Conservation (phyloP, 2,329 filamentous ascomycete species). For the Apiospora marii region DNA sequence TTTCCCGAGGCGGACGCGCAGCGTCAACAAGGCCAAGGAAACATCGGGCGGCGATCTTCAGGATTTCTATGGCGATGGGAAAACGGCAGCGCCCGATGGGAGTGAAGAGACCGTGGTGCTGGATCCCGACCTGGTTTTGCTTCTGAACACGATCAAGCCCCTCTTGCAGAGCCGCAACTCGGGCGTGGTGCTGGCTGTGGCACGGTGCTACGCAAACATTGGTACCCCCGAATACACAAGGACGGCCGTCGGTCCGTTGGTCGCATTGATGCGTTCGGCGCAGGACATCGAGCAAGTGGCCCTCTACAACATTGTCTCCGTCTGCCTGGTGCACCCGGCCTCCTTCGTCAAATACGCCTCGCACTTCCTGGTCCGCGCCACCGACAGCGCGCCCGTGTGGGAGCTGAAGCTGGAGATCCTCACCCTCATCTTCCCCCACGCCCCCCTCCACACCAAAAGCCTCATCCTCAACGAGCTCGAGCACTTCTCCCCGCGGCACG, state of each 20-base stretch:
- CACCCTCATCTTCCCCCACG: slow-evolving; percentile 88
- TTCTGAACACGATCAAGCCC: slow-evolving; percentile 82
- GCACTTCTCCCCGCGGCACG: slow-evolving; percentile 81
- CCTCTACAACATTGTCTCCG: slow-evolving; percentile 93
- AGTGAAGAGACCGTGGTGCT: slow-evolving; percentile 67
- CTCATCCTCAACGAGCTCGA: slow-evolving; percentile 92
- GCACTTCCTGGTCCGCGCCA: slow-evolving; percentile 86
- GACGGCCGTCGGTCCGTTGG: slow-evolving; percentile 80
- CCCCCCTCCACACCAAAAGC: slow-evolving; percentile 77
- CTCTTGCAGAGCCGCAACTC: slow-evolving; percentile 92
- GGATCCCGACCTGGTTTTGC: slow-evolving; percentile 82
- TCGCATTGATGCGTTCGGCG: slow-evolving; percentile 84
- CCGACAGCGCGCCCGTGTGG: slow-evolving; percentile 84
- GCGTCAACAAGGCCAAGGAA: slow-evolving; percentile 57
- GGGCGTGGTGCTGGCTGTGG: slow-evolving; percentile 88
- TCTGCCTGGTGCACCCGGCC: slow-evolving; percentile 77
- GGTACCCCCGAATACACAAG: slow-evolving; percentile 80
- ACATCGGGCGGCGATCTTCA: slow-evolving; percentile 56
- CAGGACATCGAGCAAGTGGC: slow-evolving; percentile 90
- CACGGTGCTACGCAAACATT: slow-evolving; percentile 84
- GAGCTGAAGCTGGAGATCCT: slow-evolving; percentile 90
- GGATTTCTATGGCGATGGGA: slow-evolving; percentile 82
- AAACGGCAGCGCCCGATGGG: slow-evolving; percentile 48
- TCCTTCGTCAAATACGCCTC: slow-evolving; percentile 89
- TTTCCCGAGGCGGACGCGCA: slow-evolving; percentile 76